These are phyloP conservation scores for Kwoniella pini DNA, from an alignment of 768 basidiomycete species.

Conservation along the genomic window DNA sequence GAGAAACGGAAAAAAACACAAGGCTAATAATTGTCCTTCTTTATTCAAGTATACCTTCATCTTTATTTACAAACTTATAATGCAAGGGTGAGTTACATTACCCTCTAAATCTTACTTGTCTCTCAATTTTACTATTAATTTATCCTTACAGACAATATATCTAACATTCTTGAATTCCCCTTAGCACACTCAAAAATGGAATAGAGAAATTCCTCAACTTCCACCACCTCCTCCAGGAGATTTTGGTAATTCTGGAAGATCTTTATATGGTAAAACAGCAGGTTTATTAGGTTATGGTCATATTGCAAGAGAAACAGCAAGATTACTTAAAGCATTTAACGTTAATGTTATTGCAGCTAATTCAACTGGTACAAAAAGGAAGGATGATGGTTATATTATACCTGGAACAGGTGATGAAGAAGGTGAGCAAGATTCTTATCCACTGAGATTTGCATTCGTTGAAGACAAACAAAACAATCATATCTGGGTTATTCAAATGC, in stretches of 20 bases:
- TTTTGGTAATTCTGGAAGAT: constrained; percentile 11
- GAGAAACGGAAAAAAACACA: not conserved
- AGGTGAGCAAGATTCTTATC: too few relatives aligned
- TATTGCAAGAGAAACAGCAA: constrained; percentile 52
- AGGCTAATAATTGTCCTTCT: too few relatives aligned
- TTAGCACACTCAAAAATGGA: constrained; percentile 19
- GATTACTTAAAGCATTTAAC: constrained; percentile 49
- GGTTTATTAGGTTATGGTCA: constrained; percentile 54
- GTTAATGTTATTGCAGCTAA: constrained; percentile 53
- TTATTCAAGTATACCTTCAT: constrained; percentile 10
- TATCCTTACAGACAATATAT: not conserved
- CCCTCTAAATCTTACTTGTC: not conserved
- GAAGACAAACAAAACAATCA: too few relatives aligned
- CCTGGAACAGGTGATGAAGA: constrained; percentile 52
- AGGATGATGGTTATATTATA: constrained; percentile 51
- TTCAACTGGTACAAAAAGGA: constrained; percentile 40
- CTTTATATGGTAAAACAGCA: constrained; percentile 50
- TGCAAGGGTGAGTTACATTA: constrained; percentile 7
- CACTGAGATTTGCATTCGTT: too few relatives aligned
- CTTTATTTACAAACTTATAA: constrained; percentile 19
- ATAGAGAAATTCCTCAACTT: constrained; percentile 17
- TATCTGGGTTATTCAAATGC: too few relatives aligned
- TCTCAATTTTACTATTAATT: not conserved
- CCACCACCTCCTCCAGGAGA: constrained; percentile 11
- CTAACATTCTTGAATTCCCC: not conserved